Percentiles rank a stretch among this genome's conserved stretches.
Evolutionary conservation across 2,329 filamentous ascomycete genomes (phyloP).

Genomic region (Trichoderma semiorbis): DNA sequence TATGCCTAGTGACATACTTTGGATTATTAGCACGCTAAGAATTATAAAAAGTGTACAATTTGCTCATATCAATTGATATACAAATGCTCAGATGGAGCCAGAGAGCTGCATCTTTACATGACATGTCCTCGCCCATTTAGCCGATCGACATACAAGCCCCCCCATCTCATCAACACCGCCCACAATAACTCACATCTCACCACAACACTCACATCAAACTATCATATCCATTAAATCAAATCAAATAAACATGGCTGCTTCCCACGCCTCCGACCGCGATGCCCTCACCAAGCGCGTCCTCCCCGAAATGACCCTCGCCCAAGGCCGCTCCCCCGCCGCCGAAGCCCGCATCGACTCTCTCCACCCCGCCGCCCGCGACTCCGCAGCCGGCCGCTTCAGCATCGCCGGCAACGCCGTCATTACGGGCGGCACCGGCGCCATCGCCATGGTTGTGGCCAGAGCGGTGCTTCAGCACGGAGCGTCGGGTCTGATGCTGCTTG

Average conservation of each 20-base stretch:
- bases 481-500: slow-evolving; percentile 56
- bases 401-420: slow-evolving; percentile 30
- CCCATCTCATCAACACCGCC: background rate
- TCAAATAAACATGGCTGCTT: background rate
- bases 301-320: slow-evolving; percentile 28
- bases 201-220: background rate
- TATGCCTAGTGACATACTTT: background rate
- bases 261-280: slow-evolving; percentile 19
- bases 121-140: background rate
- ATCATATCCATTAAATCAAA: background rate
- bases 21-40: background rate
- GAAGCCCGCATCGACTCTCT: slow-evolving; percentile 7
- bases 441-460: slow-evolving; percentile 47
- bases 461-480: slow-evolving; percentile 68
- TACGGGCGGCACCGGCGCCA: slow-evolving; percentile 49
- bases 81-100: background rate
- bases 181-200: background rate
- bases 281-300: slow-evolving; percentile 26
- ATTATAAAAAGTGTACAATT: background rate
- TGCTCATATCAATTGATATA: background rate
- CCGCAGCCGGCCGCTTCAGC: slow-evolving; percentile 29
- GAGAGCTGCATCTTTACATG: background rate
- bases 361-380: slow-evolving; percentile 13
- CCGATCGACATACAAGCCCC: background rate
- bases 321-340: slow-evolving; percentile 6